Percentiles rank a stretch among this genome's conserved stretches.
phyloP scores from a whole-genome alignment of 23 red algal species.

The Chondrus crispus region DNA sequence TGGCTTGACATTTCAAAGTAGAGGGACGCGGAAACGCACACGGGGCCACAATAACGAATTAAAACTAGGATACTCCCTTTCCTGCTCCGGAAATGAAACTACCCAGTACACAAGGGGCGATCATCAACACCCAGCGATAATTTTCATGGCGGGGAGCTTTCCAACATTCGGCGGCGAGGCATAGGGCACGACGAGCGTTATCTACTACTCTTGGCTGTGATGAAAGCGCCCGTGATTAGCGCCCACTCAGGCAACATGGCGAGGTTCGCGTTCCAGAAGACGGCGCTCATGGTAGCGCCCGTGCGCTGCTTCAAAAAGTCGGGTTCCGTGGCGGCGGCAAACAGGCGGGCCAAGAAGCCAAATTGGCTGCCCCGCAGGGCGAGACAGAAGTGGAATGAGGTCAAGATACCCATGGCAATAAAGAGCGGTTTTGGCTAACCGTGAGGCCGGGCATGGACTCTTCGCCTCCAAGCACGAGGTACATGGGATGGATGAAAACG shows the following conservation, averaged over 20 bases:
- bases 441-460: neutral
- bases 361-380: constrained; percentile 67
- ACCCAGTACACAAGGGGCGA: neutral
- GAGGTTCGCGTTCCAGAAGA: constrained; percentile 75
- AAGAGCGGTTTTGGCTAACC: neutral
- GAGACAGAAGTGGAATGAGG: constrained; percentile 62
- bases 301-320: constrained; percentile 31
- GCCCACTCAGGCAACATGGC: constrained; percentile 36
- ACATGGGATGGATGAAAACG: constrained; percentile 31
- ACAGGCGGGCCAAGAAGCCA: constrained; percentile 44
- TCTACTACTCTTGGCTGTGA: neutral
- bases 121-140: constrained; percentile 39
- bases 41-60: too few relatives aligned
- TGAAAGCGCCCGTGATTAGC: neutral
- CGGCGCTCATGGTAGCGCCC: constrained; percentile 17
- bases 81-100: too few relatives aligned
- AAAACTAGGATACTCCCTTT: too few relatives aligned
- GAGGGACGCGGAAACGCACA: too few relatives aligned
- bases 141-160: constrained; percentile 25
- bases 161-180: constrained; percentile 51
- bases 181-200: neutral
- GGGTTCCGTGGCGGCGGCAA: constrained; percentile 10
- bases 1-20: too few relatives aligned
- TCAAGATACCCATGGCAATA: constrained; percentile 45
- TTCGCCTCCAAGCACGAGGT: neutral